These are phyloP conservation scores for Ceratopteris richardii DNA, from an alignment of 75 land plant genomes.

Conservation along the genomic window DNA sequence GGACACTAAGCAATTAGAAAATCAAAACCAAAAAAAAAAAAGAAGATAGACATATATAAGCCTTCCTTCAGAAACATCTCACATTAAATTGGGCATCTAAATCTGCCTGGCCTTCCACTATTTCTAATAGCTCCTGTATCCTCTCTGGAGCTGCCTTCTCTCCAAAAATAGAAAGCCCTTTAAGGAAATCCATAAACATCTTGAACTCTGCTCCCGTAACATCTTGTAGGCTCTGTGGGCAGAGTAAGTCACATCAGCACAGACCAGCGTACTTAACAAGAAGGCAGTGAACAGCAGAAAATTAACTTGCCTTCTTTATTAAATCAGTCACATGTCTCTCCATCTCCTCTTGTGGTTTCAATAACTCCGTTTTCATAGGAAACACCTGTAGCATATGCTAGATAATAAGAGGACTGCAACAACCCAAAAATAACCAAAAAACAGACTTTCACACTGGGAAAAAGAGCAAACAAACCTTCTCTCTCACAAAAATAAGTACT, in stretches of 20 bases:
- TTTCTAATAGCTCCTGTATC: conserved; percentile 80
- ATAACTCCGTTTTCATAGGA: conserved; percentile 74
- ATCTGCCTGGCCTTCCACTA: conserved; percentile 95
- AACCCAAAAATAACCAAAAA: not conserved
- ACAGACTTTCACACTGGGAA: not conserved
- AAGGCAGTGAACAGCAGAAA: not conserved
- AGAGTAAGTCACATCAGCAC: not conserved
- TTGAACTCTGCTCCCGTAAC: conserved; percentile 95
- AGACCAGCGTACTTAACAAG: not conserved
- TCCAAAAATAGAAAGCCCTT: conserved; percentile 79
- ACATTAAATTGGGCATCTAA: conserved; percentile 84
- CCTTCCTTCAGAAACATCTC: conserved; percentile 6
- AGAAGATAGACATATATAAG: no score
- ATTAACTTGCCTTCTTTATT: conserved; percentile 53
- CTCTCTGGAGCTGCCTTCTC: conserved; percentile 72
- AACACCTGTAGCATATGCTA: conserved; percentile 50
- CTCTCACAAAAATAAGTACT: conserved; percentile 72
- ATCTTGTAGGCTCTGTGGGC: conserved; percentile 80
- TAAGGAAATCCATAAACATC: conserved; percentile 94
- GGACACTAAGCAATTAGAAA: no score
- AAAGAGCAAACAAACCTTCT: conserved; percentile 48
- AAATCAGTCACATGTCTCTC: conserved; percentile 89
- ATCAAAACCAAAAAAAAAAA: no score
- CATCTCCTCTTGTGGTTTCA: conserved; percentile 91
- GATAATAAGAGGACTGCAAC: not conserved